These are phyloP conservation scores for Scheffersomyces segobiensis DNA, from an alignment of 1,139 yeast genomes.

Conservation along the genomic window DNA sequence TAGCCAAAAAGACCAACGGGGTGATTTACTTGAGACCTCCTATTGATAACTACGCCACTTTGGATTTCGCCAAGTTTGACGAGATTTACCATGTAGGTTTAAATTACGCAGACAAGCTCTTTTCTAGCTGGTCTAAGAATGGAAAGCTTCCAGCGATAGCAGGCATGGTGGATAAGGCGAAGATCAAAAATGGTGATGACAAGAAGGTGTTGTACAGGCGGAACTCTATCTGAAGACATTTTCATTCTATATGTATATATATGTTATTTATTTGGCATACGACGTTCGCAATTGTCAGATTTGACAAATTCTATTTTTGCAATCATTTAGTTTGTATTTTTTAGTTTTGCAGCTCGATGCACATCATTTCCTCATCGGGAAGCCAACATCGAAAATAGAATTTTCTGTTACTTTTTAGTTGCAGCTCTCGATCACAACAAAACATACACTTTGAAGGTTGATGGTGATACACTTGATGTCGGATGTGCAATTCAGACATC, in stretches of 20 bases:
- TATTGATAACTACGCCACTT: slow-evolving; percentile 84
- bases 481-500: neutral
- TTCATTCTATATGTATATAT: neutral
- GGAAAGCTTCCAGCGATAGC: slow-evolving; percentile 65
- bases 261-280: neutral
- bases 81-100: slow-evolving; percentile 84
- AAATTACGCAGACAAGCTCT: slow-evolving; percentile 63
- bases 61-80: slow-evolving; percentile 90
- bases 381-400: neutral
- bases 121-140: slow-evolving; percentile 53
- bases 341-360: neutral
- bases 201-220: slow-evolving; percentile 48
- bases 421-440: neutral
- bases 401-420: neutral
- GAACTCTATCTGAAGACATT: slow-evolving; percentile 51
- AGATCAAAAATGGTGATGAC: slow-evolving; percentile 15
- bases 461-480: neutral
- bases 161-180: slow-evolving; percentile 41
- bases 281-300: neutral
- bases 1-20: slow-evolving; percentile 82
- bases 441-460: neutral
- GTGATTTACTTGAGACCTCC: slow-evolving; percentile 94
- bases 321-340: neutral
- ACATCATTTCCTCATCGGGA: neutral
- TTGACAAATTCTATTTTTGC: neutral